A percentile compares a stretch with the other conserved stretches of the same genome.
phyloP scores from a whole-genome alignment of 2,329 filamentous ascomycete species.

The Cladobotryum mycophilum region DNA sequence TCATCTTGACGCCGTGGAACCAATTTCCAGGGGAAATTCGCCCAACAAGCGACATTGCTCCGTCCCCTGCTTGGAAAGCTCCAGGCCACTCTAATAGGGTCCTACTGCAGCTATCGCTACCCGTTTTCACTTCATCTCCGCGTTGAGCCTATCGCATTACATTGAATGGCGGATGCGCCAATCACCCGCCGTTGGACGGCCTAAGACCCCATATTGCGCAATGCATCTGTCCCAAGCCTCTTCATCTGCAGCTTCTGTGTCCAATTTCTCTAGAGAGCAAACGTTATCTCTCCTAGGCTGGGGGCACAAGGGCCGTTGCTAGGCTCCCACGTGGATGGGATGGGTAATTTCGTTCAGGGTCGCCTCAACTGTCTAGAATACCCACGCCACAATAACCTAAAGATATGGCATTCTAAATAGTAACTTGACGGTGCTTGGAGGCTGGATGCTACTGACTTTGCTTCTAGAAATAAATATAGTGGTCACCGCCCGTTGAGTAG shows the following conservation, averaged over 20 bases:
- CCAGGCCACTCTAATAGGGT: neutral
- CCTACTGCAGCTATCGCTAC: neutral
- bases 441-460: too few relatives aligned
- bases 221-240: neutral
- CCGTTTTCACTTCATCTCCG: too few relatives aligned
- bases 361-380: too few relatives aligned
- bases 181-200: too few relatives aligned
- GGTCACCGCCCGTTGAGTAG: too few relatives aligned
- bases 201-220: too few relatives aligned
- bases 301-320: slow-evolving; percentile 9
- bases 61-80: neutral
- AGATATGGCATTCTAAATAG: too few relatives aligned
- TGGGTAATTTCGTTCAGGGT: slow-evolving; percentile 8
- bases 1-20: slow-evolving; percentile 10
- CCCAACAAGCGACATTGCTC: neutral
- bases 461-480: too few relatives aligned
- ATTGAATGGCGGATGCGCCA: too few relatives aligned
- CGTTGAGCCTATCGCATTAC: too few relatives aligned
- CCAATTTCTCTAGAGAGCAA: neutral
- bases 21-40: slow-evolving; percentile 3
- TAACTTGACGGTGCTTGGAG: too few relatives aligned
- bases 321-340: slow-evolving; percentile 11
- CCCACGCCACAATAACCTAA: too few relatives aligned
- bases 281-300: slow-evolving; percentile 3
- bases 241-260: slow-evolving; percentile 6